Evolutionary conservation across 2,329 filamentous ascomycete species (phyloP).

Genomic region (Trichophyton schoenleinii): DNA sequence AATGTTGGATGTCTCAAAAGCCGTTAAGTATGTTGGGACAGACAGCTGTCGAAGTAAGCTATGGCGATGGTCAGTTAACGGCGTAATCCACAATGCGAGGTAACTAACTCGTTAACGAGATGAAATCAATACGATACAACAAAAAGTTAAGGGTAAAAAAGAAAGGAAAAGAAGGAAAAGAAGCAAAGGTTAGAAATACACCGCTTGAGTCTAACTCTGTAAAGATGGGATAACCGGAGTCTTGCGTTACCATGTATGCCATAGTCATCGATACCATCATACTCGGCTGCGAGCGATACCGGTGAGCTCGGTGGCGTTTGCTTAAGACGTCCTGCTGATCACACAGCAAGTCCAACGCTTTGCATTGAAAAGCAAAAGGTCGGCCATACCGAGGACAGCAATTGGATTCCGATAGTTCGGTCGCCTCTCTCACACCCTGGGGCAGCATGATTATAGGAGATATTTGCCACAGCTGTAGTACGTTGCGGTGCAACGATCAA

Average conservation of each 20-base stretch:
- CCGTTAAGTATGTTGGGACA: background rate
- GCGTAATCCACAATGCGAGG: background rate
- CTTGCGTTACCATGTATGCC: background rate
- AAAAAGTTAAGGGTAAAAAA: background rate
- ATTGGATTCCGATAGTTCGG: background rate
- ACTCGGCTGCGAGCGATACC: background rate
- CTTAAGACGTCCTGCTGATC: background rate
- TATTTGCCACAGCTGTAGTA: background rate
- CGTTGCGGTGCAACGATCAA: background rate
- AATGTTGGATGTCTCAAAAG: conserved; percentile 1
- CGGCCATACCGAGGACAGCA: background rate
- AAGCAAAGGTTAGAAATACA: background rate
- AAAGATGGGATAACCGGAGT: background rate
- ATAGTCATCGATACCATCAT: background rate
- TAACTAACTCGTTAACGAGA: too few species aligned
- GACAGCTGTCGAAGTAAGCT: background rate
- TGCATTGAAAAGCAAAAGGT: background rate
- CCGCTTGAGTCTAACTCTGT: background rate
- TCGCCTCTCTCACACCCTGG: background rate
- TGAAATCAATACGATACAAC: background rate
- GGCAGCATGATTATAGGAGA: background rate
- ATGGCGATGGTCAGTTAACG: background rate
- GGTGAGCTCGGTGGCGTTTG: background rate
- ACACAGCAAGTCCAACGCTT: background rate
- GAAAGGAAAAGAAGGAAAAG: background rate